Percentiles rank a stretch among this genome's conserved stretches.
These are phyloP conservation scores for Dipodascopsis uninucleata DNA, from an alignment of 805 yeast species.

Conservation along the genomic window DNA sequence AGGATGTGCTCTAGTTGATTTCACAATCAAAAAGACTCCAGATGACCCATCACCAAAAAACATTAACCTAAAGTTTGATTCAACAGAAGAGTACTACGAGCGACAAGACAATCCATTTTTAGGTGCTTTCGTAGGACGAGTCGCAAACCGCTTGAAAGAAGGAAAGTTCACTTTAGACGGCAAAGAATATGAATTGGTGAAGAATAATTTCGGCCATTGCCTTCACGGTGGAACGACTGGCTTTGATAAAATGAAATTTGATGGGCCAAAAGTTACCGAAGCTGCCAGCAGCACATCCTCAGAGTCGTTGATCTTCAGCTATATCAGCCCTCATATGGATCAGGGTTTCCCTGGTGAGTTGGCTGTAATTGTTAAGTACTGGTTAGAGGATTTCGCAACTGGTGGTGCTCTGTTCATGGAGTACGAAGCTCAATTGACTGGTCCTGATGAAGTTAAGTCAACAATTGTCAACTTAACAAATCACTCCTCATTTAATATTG, in stretches of 20 bases:
- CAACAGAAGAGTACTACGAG: slow-evolving; percentile 29
- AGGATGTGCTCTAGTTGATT: slow-evolving; percentile 14
- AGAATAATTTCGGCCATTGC: slow-evolving; percentile 44
- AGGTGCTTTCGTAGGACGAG: slow-evolving; percentile 65
- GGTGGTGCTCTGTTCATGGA: slow-evolving; percentile 47
- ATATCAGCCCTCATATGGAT: slow-evolving; percentile 46
- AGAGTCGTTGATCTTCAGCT: slow-evolving; percentile 38
- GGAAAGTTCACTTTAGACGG: slow-evolving; percentile 46
- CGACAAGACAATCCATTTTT: slow-evolving; percentile 47
- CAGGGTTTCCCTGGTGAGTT: slow-evolving; percentile 63
- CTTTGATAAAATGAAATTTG: slow-evolving; percentile 48
- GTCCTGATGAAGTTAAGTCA: slow-evolving; percentile 36
- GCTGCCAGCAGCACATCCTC: slow-evolving; percentile 36
- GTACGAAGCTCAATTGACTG: slow-evolving; percentile 43
- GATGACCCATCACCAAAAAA: slow-evolving; percentile 12
- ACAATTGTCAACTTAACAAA: slow-evolving; percentile 59
- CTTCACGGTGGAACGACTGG: slow-evolving; percentile 57
- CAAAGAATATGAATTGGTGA: slow-evolving; percentile 41
- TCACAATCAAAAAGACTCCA: slow-evolving; percentile 8
- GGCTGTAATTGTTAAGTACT: slow-evolving; percentile 46
- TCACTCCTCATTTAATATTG: slow-evolving; percentile 56
- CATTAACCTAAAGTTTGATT: slow-evolving; percentile 11
- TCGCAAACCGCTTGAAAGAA: slow-evolving; percentile 54
- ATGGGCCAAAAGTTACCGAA: slow-evolving; percentile 50
- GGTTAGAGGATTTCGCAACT: slow-evolving; percentile 36